phyloP scores from a whole-genome alignment of 208 protist species.

The Tetramitus jugosus region DNA sequence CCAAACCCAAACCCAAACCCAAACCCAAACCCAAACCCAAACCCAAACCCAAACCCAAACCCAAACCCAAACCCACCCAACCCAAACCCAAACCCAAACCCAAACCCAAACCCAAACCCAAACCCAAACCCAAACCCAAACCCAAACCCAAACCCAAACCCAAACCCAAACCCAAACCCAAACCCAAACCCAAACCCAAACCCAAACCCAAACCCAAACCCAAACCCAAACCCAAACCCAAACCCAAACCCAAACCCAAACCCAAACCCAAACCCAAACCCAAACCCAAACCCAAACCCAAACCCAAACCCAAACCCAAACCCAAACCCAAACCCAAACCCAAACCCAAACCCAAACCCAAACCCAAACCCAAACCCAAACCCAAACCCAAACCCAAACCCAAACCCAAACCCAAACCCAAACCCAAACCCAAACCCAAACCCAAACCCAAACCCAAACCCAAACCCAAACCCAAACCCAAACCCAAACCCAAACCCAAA shows the following conservation, averaged over 20 bases:
- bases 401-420: conserved; percentile 18
- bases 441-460: conserved; percentile 19
- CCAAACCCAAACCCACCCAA: no score
- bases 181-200: conserved; percentile 29
- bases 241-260: conserved; percentile 18
- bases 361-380: conserved; percentile 18
- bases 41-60: no score
- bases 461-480: conserved; percentile 18
- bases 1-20: conserved; percentile 24
- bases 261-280: conserved; percentile 19
- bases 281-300: conserved; percentile 18
- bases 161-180: conserved; percentile 29
- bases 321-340: conserved; percentile 19
- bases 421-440: conserved; percentile 18
- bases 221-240: conserved; percentile 18
- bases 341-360: conserved; percentile 18
- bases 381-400: conserved; percentile 19
- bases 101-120: conserved; percentile 29
- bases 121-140: conserved; percentile 28
- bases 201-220: conserved; percentile 30
- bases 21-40: conserved; percentile 28
- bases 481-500: conserved; percentile 18
- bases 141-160: conserved; percentile 26
- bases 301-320: conserved; percentile 18
- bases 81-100: no score